Conservation (phyloP, 2,329 filamentous ascomycete genomes). For the Alternaria sp. region DNA sequence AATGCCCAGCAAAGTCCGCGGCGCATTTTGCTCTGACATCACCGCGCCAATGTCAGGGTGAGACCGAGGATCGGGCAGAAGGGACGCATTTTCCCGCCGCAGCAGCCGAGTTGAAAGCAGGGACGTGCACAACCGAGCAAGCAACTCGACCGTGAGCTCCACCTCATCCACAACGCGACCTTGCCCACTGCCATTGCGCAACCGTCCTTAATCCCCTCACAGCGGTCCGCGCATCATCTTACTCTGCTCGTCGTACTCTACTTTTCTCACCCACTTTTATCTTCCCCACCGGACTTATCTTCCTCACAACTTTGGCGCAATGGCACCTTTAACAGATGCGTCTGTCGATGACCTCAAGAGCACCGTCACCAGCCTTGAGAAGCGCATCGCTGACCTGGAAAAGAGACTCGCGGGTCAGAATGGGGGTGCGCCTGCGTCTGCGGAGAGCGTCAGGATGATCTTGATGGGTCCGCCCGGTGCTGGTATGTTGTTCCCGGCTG, state of each 20-base stretch:
- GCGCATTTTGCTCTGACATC: constrained; percentile 9
- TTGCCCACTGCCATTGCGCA: constrained; percentile 31
- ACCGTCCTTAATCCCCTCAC: constrained; percentile 16
- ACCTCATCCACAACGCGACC: constrained; percentile 13
- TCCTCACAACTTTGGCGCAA: constrained; percentile 53
- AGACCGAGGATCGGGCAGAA: constrained; percentile 16
- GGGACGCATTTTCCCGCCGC: constrained; percentile 19
- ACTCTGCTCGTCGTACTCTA: constrained; percentile 11
- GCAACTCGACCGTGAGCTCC: constrained; percentile 11
- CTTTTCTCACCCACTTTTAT: neutral
- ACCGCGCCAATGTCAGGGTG: constrained; percentile 2
- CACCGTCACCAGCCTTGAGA: constrained; percentile 82
- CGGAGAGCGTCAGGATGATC: constrained; percentile 86
- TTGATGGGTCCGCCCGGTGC: constrained; percentile 97
- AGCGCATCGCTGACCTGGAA: constrained; percentile 86
- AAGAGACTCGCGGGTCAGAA: constrained; percentile 62
- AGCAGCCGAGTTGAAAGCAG: constrained; percentile 5
- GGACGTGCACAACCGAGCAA: constrained; percentile 14
- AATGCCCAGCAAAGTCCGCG: neutral
- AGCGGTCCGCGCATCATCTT: constrained; percentile 23
- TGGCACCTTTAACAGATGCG: constrained; percentile 88
- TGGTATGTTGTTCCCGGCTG: constrained; percentile 67
- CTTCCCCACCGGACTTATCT: neutral
- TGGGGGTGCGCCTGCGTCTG: constrained; percentile 46
- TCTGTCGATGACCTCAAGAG: constrained; percentile 80